Percentiles rank a stretch among this genome's conserved stretches.
Conservation (phyloP, 108 stramenopile species). For the Pseudonitzschia delicatissima region DNA sequence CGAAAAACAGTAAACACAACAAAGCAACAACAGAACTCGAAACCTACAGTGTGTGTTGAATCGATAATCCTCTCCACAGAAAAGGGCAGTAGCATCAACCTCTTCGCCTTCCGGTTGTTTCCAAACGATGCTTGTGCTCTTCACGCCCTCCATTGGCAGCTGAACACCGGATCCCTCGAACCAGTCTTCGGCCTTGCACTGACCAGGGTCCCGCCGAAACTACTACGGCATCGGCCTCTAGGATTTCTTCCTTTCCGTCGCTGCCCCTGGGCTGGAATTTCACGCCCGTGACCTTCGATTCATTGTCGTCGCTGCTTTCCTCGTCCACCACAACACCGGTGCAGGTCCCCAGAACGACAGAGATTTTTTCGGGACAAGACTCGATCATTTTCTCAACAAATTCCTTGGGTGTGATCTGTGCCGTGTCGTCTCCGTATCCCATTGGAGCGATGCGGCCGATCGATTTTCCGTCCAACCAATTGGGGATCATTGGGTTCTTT, state of each 20-base stretch:
- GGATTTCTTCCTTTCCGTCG: slow-evolving; percentile 23
- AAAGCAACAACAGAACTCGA: neutral
- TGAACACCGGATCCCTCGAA: slow-evolving; percentile 57
- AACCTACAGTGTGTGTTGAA: slow-evolving; percentile 83
- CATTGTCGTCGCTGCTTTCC: slow-evolving; percentile 26
- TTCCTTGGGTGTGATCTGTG: slow-evolving; percentile 81
- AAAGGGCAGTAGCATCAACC: slow-evolving; percentile 91
- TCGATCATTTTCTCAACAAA: slow-evolving; percentile 78
- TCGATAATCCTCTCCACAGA: slow-evolving; percentile 92
- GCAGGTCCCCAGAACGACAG: slow-evolving; percentile 70
- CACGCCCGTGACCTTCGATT: slow-evolving; percentile 47
- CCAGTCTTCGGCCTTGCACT: slow-evolving; percentile 77
- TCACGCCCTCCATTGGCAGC: slow-evolving; percentile 87
- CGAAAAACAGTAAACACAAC: neutral
- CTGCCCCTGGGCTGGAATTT: slow-evolving; percentile 42
- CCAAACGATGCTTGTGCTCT: slow-evolving; percentile 84
- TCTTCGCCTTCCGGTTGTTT: slow-evolving; percentile 54
- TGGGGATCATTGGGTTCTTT: slow-evolving; percentile 42
- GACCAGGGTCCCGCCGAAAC: slow-evolving; percentile 82
- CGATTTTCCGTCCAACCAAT: slow-evolving; percentile 69
- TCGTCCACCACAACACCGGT: slow-evolving; percentile 28
- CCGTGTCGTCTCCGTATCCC: slow-evolving; percentile 82
- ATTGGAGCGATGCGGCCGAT: slow-evolving; percentile 59
- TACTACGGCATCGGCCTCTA: slow-evolving; percentile 59
- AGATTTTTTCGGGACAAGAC: slow-evolving; percentile 22